A percentile compares a stretch with the other conserved stretches of the same genome.
Evolutionary conservation across 1,284 basidiomycete genomes (phyloP).

Genomic region (Heterobasidion parviporum): DNA sequence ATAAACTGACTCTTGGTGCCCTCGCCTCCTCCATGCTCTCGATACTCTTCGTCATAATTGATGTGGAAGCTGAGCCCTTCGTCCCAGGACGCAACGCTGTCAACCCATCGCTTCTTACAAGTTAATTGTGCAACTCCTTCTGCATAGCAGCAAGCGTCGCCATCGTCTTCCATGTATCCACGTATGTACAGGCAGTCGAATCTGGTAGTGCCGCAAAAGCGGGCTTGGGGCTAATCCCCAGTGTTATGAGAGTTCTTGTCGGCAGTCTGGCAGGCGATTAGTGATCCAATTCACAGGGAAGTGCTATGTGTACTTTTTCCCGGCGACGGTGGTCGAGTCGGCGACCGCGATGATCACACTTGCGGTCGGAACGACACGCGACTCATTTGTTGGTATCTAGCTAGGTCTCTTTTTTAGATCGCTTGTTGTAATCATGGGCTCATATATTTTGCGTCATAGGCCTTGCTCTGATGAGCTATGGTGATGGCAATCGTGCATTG

Average conservation of each 20-base stretch:
- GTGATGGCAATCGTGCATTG: slow-evolving; percentile 30
- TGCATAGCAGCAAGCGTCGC: slow-evolving; percentile 36
- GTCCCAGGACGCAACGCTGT: slow-evolving; percentile 45
- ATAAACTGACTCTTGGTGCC: slow-evolving; percentile 21
- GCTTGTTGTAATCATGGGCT: not conserved
- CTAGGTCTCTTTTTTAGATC: slow-evolving; percentile 24
- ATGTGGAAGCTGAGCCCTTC: slow-evolving; percentile 47
- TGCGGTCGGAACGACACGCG: slow-evolving; percentile 28
- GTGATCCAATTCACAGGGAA: slow-evolving; percentile 51
- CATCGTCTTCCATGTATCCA: slow-evolving; percentile 44
- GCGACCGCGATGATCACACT: slow-evolving; percentile 24
- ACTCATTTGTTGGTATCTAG: slow-evolving; percentile 29
- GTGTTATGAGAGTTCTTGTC: slow-evolving; percentile 33
- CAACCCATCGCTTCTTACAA: slow-evolving; percentile 39
- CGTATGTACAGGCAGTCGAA: slow-evolving; percentile 51
- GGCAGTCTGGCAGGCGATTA: slow-evolving; percentile 46
- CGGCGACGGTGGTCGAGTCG: slow-evolving; percentile 29
- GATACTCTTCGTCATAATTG: slow-evolving; percentile 20
- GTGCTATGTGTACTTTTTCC: slow-evolving; percentile 40
- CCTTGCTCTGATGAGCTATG: slow-evolving; percentile 32
- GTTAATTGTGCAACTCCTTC: slow-evolving; percentile 53
- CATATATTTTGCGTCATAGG: slow-evolving; percentile 20
- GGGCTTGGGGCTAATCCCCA: slow-evolving; percentile 41
- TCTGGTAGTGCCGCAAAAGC: slow-evolving; percentile 36
- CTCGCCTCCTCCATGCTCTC: slow-evolving; percentile 15